Evolutionary conservation across 208 protist species (phyloP).

Genomic region (Angomonas deanei): DNA sequence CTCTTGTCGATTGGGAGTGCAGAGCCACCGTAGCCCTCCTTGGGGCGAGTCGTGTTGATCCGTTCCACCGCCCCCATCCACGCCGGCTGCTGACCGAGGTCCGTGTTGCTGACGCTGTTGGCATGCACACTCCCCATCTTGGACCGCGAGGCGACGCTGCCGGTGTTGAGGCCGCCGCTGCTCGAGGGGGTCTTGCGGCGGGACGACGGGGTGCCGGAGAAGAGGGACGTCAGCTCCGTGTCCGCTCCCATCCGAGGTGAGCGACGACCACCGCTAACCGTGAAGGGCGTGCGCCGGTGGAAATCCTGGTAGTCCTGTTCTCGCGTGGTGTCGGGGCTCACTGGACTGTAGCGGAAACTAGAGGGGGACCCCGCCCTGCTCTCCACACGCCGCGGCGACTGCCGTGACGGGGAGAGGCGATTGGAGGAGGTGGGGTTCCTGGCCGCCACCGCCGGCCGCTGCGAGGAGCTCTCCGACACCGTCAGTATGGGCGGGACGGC

Average conservation of each 20-base stretch:
- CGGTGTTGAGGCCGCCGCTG: conserved; percentile 3
- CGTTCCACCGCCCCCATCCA: conserved; percentile 59
- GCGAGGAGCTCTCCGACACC: neutral
- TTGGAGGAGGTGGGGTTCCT: neutral
- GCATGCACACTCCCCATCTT: neutral
- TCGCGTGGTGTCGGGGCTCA: neutral
- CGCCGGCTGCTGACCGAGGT: conserved; percentile 12
- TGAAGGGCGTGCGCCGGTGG: neutral
- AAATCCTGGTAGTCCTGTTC: neutral
- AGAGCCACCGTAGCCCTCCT: conserved; percentile 12
- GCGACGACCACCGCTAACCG: neutral
- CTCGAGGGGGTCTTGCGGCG: neutral
- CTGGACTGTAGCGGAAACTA: conserved; percentile 4
- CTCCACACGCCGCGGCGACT: neutral
- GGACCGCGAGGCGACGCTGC: neutral
- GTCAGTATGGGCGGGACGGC: neutral
- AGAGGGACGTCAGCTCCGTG: neutral
- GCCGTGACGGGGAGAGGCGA: neutral
- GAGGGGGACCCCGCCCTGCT: conserved; percentile 2
- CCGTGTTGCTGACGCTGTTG: neutral
- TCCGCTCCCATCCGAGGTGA: neutral
- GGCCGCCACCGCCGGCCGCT: neutral
- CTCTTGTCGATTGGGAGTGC: conserved; percentile 48
- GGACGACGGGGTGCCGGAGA: conserved; percentile 4
- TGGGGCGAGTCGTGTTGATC: conserved; percentile 12